Evolutionary conservation across 768 basidiomycete genomes (phyloP), one percentile per base, ranked within the genome.

Genomic region (Lactarius quietus): DNA sequence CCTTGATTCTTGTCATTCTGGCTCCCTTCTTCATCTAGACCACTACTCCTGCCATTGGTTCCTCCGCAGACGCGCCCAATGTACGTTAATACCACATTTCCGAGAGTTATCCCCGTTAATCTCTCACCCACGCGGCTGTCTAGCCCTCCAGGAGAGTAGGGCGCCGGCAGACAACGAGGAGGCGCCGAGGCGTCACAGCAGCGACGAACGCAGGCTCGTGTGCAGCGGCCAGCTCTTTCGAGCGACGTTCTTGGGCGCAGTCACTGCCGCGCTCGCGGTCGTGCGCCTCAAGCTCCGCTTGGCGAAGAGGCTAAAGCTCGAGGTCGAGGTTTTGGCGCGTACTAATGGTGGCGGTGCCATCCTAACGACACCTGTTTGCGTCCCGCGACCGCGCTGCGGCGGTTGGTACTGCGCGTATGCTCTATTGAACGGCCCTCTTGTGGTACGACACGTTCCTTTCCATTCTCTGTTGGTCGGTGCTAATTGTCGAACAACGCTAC

Each of bases 1-100:
- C 52, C 52, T 72, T 3, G 71, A 72, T 28, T 52, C 70, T 1
- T 72, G 71, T 35, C 62, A 70, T 57, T 70, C 68, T 0, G 70
- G 66, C 4, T 68, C 68, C 14, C 36, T 72, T 18, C 64, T 72
- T 2, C 66, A 68, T 43, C 57, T 72, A 39, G 66, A 67, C 20
- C 70, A 72, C 53, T 70, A 70, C 18, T 28, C 53, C 2, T 69
- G 70, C 15, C 66, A 69, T 6, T 58, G 45, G 53, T 58, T 57
- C 55, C 18, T 57, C 15, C 59, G 28, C 3, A 48, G 39, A 9
- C 64, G 64, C 6, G 31, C 20, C 20, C 39, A 61, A 36, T 53
- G 59, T 65, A 38, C 12, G 56, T 48, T 8, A n/a, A 57, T 38
- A 9, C 14, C 6, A 31, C 29, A 31, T 28, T 51, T 38, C 14